These are phyloP conservation scores for Nakataea oryzae DNA, from an alignment of 2,329 filamentous ascomycete genomes.

Conservation along the genomic window DNA sequence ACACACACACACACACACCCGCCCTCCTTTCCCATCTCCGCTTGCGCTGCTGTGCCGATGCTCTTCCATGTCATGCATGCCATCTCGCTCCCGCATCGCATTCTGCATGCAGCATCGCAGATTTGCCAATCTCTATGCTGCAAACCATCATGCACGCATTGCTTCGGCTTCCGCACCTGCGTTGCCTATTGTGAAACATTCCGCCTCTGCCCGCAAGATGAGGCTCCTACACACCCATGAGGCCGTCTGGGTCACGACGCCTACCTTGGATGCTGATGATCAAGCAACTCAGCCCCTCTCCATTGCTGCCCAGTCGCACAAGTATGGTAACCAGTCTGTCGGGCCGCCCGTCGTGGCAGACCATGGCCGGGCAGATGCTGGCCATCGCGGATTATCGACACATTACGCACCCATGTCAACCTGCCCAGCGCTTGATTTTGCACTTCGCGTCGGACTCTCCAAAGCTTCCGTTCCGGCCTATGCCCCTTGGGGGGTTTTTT, in stretches of 20 bases:
- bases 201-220: background rate
- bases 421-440: background rate
- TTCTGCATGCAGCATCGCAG: background rate
- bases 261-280: too few relatives aligned
- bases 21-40: background rate
- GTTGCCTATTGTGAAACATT: background rate
- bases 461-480: background rate
- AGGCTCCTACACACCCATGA: background rate
- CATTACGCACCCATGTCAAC: background rate
- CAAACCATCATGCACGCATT: background rate
- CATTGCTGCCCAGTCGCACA: background rate
- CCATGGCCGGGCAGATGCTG: too few relatives aligned
- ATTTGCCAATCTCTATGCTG: background rate
- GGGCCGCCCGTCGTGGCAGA: background rate
- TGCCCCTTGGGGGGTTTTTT: background rate
- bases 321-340: background rate
- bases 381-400: background rate
- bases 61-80: background rate
- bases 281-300: too few relatives aligned
- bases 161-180: background rate
- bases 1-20: background rate
- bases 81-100: background rate
- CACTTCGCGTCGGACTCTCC: background rate
- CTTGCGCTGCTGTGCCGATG: too few relatives aligned
- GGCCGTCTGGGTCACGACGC: background rate